Percentiles rank a stretch among this genome's conserved stretches.
Evolutionary conservation across 2,329 filamentous ascomycete species (phyloP).

Genomic region (Fusarium protoensiforme): DNA sequence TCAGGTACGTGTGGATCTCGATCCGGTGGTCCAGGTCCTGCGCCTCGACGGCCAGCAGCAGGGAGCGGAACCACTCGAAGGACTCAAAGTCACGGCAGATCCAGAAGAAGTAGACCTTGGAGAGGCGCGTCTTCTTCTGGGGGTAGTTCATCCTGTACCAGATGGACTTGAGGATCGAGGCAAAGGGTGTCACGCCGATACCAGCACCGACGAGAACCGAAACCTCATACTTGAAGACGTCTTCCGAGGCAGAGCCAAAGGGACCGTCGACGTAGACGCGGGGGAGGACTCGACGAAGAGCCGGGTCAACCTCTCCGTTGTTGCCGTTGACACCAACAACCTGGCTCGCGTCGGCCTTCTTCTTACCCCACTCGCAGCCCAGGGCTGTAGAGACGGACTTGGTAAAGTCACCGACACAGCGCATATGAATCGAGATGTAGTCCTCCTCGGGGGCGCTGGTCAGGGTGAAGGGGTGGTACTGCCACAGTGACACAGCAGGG

Average conservation of each 20-base stretch:
- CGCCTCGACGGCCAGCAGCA: slow-evolving; percentile 85
- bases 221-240: slow-evolving; percentile 90
- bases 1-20: slow-evolving; percentile 90
- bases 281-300: slow-evolving; percentile 78
- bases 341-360: slow-evolving; percentile 63
- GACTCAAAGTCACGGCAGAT: slow-evolving; percentile 88
- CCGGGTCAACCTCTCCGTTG: slow-evolving; percentile 71
- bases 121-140: slow-evolving; percentile 79
- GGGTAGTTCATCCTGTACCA: slow-evolving; percentile 95
- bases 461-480: slow-evolving; percentile 88
- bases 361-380: slow-evolving; percentile 77
- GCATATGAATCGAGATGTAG: slow-evolving; percentile 88
- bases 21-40: slow-evolving; percentile 87
- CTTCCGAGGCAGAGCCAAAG: slow-evolving; percentile 86
- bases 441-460: slow-evolving; percentile 91
- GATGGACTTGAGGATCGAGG: slow-evolving; percentile 88
- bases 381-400: slow-evolving; percentile 74
- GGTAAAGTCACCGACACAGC: slow-evolving; percentile 86
- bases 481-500: slow-evolving; percentile 86
- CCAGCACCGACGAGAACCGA: slow-evolving; percentile 83
- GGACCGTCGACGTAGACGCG: slow-evolving; percentile 86
- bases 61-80: slow-evolving; percentile 89
- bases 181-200: slow-evolving; percentile 88
- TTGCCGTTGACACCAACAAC: slow-evolving; percentile 75
- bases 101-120: slow-evolving; percentile 95